Evolutionary conservation across 768 basidiomycete genomes (phyloP), one percentile per base, ranked within the genome.

Genomic region (Suillus subluteus): DNA sequence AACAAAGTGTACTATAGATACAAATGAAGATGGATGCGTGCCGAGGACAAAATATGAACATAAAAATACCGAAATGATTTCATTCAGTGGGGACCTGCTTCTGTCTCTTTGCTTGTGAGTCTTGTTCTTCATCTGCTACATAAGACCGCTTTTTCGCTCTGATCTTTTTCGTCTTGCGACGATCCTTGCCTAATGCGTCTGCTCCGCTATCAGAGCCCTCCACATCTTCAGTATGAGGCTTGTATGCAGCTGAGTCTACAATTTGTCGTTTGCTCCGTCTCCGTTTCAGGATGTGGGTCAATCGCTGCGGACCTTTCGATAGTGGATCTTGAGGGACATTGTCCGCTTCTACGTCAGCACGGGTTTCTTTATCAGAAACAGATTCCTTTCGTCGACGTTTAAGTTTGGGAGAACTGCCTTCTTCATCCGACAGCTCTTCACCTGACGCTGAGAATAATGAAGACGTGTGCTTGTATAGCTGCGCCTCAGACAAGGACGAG

Each of bases 171-270:
- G 26, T 21, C 48, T 69, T 69, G 23, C 62, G 61, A 23, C 55
- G 41, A 44, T 65, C 65, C 41, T 67, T 63, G 9, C 69, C 71
- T 50, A 38, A 30, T 38, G 35, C 40, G 13, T 72, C 11, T 75
- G 77, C 12, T 74, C 77, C 30, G 67, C 71, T 44, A 43, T 61
- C 59, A 41, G 75, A 74, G 30, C 76, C 75, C 11, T 74, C 75
- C 15, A 4, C 38, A 13, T 62, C 71, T 23, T 72, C 78, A 2
- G 73, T 73, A 4, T 70, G 73, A 4, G 82, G 83, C 58, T 81
- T 76, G 70, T 82, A 83, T 18, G 79, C 78, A 21, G 74, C 67
- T 9, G 72, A 74, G 66, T 83, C 82, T 32, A 55, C 65, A 44
- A 72, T 70, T n/a, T 82, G 74, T 38, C 78, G 74, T 68, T 71